phyloP scores from a whole-genome alignment of 2,329 filamentous ascomycete genomes.

The Cladosporium sp. region DNA sequence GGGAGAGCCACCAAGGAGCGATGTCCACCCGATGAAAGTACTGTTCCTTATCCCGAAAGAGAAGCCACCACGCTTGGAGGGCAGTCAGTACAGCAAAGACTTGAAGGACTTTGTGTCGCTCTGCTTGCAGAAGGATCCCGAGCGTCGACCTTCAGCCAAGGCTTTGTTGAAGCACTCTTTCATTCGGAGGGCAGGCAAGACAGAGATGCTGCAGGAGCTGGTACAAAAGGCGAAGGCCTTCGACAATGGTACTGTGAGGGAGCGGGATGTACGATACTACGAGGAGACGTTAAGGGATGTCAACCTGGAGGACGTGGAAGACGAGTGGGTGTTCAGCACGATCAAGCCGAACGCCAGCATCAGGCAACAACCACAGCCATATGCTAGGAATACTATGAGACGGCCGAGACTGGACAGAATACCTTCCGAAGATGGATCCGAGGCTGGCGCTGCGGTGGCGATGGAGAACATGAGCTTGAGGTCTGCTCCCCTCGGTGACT shows the following conservation, averaged over 20 bases:
- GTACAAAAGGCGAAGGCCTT: slow-evolving; percentile 78
- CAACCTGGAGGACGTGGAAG: slow-evolving; percentile 58
- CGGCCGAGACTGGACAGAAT: slow-evolving; percentile 46
- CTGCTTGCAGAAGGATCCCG: slow-evolving; percentile 89
- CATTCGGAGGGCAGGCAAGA: slow-evolving; percentile 79
- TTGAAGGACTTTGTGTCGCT: slow-evolving; percentile 92
- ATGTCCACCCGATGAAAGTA: slow-evolving; percentile 90
- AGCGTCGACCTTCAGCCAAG: slow-evolving; percentile 76
- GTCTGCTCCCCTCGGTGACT: slow-evolving; percentile 37
- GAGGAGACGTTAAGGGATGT: slow-evolving; percentile 71
- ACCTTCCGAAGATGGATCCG: slow-evolving; percentile 35
- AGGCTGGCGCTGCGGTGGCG: slow-evolving; percentile 35
- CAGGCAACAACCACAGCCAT: slow-evolving; percentile 43
- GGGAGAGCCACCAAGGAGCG: slow-evolving; percentile 82
- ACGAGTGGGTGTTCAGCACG: slow-evolving; percentile 95
- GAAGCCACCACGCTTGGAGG: slow-evolving; percentile 76
- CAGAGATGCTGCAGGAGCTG: slow-evolving; percentile 82
- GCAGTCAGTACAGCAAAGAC: slow-evolving; percentile 73
- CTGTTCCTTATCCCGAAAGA: slow-evolving; percentile 89
- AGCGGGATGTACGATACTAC: slow-evolving; percentile 70
- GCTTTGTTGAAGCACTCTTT: slow-evolving; percentile 87
- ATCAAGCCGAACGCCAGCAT: slow-evolving; percentile 64
- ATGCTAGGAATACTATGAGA: slow-evolving; percentile 43
- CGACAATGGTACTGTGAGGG: slow-evolving; percentile 51
- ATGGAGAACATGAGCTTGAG: slow-evolving; percentile 41